Conservation (phyloP, 805 yeast genomes). For the Yarrowia sp. region DNA sequence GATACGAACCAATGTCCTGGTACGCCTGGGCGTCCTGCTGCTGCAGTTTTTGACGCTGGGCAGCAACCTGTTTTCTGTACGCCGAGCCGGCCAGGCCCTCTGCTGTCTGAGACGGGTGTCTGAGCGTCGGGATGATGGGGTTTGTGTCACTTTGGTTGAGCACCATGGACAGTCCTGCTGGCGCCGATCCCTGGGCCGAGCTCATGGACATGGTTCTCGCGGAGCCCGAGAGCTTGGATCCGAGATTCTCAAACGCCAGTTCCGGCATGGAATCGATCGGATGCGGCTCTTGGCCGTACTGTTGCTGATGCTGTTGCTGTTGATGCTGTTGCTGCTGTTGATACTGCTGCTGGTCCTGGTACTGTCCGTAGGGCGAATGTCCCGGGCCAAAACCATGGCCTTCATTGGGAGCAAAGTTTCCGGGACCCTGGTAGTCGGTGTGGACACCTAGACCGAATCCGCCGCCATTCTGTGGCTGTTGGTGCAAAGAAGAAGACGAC, state of each 20-base stretch:
- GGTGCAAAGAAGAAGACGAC: constrained; percentile 1
- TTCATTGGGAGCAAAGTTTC: constrained; percentile 13
- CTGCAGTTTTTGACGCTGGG: constrained; percentile 16
- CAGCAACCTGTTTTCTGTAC: constrained; percentile 6
- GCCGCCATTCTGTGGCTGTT: background rate
- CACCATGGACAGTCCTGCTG: constrained; percentile 12
- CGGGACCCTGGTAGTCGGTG: background rate
- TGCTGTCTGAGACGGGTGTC: background rate
- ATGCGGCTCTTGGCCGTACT: background rate
- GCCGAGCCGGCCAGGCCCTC: constrained; percentile 20
- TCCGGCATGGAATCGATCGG: constrained; percentile 25
- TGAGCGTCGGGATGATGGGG: constrained; percentile 18
- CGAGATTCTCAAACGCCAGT: constrained; percentile 12
- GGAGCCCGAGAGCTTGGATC: constrained; percentile 17
- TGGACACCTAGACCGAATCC: background rate
- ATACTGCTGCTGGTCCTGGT: background rate
- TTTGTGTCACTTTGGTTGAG: constrained; percentile 2
- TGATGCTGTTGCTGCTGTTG: too few species aligned
- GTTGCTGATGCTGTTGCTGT: background rate
- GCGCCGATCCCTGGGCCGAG: background rate
- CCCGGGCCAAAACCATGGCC: constrained; percentile 3
- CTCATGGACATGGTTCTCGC: constrained; percentile 4
- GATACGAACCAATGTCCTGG: constrained; percentile 21
- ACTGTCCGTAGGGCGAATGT: constrained; percentile 17
- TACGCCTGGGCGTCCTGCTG: constrained; percentile 18